Conservation (phyloP, 2,329 filamentous ascomycete species). For the Fusarium neocosmosporiellum region DNA sequence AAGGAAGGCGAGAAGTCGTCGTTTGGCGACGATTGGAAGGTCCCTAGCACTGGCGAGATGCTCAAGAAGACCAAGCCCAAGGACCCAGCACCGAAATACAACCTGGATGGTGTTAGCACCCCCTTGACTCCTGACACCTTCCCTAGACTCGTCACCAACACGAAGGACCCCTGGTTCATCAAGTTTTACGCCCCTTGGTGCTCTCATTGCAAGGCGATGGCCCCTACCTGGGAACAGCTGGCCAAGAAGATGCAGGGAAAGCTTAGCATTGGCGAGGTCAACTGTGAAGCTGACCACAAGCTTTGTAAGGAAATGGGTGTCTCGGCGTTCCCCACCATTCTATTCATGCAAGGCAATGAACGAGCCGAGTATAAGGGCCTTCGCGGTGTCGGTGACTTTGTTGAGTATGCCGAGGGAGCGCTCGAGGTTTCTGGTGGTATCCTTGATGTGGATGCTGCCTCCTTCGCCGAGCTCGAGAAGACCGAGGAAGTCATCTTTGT, state of each 20-base stretch:
- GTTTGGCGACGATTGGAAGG: conserved; percentile 46
- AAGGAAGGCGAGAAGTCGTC: conserved; percentile 41
- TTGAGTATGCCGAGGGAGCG: conserved; percentile 88
- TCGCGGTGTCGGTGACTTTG: conserved; percentile 89
- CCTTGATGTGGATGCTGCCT: conserved; percentile 79
- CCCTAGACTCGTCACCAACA: conserved; percentile 84
- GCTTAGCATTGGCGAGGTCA: conserved; percentile 94
- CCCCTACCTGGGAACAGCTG: conserved; percentile 89
- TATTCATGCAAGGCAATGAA: conserved; percentile 93
- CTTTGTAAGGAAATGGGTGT: conserved; percentile 94
- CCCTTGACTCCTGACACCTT: conserved; percentile 86
- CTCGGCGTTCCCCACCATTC: conserved; percentile 84
- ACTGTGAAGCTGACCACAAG: conserved; percentile 86
- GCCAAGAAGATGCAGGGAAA: conserved; percentile 90
- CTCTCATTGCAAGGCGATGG: conserved; percentile 92
- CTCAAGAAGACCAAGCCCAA: conserved; percentile 55
- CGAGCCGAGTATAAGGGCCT: conserved; percentile 93
- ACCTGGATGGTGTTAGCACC: conserved; percentile 80
- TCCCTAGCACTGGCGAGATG: conserved; percentile 45
- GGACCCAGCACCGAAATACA: conserved; percentile 68
- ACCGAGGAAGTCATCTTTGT: conserved; percentile 96
- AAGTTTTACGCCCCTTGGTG: conserved; percentile 99
- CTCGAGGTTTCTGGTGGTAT: conserved; percentile 81
- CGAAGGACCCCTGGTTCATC: conserved; percentile 95
- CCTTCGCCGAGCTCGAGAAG: conserved; percentile 86